These are phyloP conservation scores for Trichocomaceae sp. DNA, from an alignment of 2,329 filamentous ascomycete genomes.

Conservation along the genomic window DNA sequence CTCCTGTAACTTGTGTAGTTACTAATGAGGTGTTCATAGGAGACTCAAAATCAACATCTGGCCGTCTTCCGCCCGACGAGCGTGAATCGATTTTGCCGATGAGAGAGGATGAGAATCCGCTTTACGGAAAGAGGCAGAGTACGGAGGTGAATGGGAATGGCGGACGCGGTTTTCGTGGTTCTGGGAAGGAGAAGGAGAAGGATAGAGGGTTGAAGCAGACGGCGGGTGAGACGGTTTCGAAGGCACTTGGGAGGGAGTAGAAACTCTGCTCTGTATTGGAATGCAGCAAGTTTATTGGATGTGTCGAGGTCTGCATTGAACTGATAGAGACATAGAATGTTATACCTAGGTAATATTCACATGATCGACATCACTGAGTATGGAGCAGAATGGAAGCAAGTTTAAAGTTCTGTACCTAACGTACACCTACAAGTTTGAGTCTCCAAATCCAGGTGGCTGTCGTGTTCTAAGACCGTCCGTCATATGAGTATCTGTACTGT, in stretches of 20 bases:
- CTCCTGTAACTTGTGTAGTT: no score
- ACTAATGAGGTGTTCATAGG: neutral
- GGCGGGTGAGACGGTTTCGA: constrained; percentile 12
- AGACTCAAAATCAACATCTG: constrained; percentile 9
- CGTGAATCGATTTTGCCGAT: constrained; percentile 6
- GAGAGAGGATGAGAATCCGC: constrained; percentile 3
- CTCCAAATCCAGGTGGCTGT: no score
- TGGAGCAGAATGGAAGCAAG: no score
- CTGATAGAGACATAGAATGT: neutral
- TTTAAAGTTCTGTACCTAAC: no score
- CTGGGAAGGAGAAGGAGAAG: neutral
- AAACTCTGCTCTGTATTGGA: no score
- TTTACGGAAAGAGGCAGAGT: constrained; percentile 2
- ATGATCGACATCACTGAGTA: no score
- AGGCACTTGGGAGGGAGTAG: constrained; percentile 10
- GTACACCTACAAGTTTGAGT: no score
- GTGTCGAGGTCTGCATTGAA: no score
- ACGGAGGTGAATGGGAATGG: neutral
- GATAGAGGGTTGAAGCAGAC: constrained; percentile 2
- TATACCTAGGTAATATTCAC: neutral
- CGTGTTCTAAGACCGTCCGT: no score
- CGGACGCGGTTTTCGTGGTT: no score
- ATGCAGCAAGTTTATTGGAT: no score
- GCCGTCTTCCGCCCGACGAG: constrained; percentile 6
- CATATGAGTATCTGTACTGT: no score